Conservation (phyloP, 768 basidiomycete genomes). For the Mycena galopus region DNA sequence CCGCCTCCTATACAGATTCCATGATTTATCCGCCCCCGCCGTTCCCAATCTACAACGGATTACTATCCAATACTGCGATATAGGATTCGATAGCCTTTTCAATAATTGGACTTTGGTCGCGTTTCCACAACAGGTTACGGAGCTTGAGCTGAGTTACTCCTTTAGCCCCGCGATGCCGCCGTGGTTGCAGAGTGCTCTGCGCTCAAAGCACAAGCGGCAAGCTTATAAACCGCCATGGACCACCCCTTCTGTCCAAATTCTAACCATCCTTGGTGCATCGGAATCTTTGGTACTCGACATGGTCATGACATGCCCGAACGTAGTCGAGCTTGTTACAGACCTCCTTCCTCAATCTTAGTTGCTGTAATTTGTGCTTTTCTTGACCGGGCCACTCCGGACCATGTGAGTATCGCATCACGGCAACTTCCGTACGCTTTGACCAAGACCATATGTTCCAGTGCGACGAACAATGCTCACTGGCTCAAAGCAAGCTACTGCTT, state of each 20-base stretch:
- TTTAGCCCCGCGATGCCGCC: slow-evolving; percentile 39
- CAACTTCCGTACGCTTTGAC: slow-evolving; percentile 3
- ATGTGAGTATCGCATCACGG: background rate
- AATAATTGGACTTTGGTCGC: slow-evolving; percentile 44
- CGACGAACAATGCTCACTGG: background rate
- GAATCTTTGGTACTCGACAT: slow-evolving; percentile 41
- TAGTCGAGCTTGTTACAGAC: slow-evolving; percentile 27
- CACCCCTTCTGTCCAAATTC: slow-evolving; percentile 39
- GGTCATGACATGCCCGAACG: slow-evolving; percentile 38
- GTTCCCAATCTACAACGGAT: slow-evolving; percentile 50
- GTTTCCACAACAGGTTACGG: slow-evolving; percentile 48
- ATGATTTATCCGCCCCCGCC: slow-evolving; percentile 31
- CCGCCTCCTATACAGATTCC: slow-evolving; percentile 45
- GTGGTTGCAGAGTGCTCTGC: slow-evolving; percentile 20
- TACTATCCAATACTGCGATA: slow-evolving; percentile 47
- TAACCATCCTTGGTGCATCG: slow-evolving; percentile 40
- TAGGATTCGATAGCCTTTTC: slow-evolving; percentile 51
- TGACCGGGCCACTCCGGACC: background rate
- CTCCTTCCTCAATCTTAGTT: too few relatives aligned
- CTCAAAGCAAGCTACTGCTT: background rate
- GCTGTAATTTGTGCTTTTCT: too few relatives aligned
- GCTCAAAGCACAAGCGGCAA: slow-evolving; percentile 30
- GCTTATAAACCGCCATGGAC: slow-evolving; percentile 19
- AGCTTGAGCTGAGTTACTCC: slow-evolving; percentile 50
- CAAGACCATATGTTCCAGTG: too few relatives aligned